A percentile compares a stretch with the other conserved stretches of the same genome.
phyloP scores from a whole-genome alignment of 1,284 basidiomycete genomes.

The Tremellales sp. region DNA sequence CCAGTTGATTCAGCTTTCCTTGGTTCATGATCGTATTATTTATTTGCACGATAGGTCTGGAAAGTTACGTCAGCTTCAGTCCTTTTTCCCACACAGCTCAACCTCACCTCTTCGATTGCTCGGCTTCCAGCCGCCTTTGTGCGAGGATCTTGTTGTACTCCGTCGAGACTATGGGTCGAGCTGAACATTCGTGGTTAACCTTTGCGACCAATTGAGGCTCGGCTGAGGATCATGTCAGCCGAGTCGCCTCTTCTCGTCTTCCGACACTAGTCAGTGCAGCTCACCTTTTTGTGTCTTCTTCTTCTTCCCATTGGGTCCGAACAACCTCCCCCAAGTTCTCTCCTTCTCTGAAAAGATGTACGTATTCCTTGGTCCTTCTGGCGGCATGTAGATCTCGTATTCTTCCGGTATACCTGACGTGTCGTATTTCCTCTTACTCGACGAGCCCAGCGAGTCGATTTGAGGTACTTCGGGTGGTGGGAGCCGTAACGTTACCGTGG shows the following conservation, averaged over 20 bases:
- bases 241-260: background rate
- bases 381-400: slow-evolving; percentile 36
- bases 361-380: slow-evolving; percentile 36
- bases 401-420: slow-evolving; percentile 29
- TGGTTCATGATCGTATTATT: slow-evolving; percentile 38
- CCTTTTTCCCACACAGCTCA: background rate
- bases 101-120: slow-evolving; percentile 45
- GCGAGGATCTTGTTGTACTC: slow-evolving; percentile 51
- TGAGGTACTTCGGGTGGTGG: too few relatives aligned
- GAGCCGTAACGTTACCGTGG: background rate
- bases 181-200: slow-evolving; percentile 43
- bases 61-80: background rate
- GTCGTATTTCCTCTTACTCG: slow-evolving; percentile 23
- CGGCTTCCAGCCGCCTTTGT: slow-evolving; percentile 46
- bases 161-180: slow-evolving; percentile 39
- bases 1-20: slow-evolving; percentile 41
- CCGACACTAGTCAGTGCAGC: slow-evolving; percentile 5
- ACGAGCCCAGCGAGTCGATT: too few relatives aligned
- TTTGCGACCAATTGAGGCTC: slow-evolving; percentile 33
- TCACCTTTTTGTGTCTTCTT: slow-evolving; percentile 38
- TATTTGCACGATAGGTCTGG: slow-evolving; percentile 47
- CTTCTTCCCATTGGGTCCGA: slow-evolving; percentile 13
- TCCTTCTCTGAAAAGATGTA: slow-evolving; percentile 40
- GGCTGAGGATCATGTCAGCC: slow-evolving; percentile 10
- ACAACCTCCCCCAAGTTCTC: slow-evolving; percentile 10